Conservation (phyloP, 1,139 yeast species). For the Pichia kudriavzevii region DNA sequence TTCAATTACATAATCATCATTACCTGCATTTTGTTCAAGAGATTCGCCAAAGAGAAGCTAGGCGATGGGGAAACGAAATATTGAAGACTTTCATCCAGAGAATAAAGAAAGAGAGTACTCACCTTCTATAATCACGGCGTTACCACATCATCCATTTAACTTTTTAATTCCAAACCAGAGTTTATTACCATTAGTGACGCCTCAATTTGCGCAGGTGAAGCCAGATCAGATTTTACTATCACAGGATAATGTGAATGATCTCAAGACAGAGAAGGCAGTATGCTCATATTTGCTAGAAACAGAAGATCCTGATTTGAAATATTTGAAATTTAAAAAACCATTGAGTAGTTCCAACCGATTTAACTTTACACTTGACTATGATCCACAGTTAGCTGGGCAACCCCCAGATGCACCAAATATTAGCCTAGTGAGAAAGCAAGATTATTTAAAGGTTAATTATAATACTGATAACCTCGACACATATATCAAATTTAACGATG, state of each 20-base stretch:
- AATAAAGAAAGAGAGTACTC: too few relatives aligned
- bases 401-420: too few relatives aligned
- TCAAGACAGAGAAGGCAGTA: constrained; percentile 1
- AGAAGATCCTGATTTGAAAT: constrained; percentile 18
- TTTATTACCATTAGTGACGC: constrained; percentile 21
- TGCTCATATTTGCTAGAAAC: constrained; percentile 11
- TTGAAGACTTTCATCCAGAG: too few relatives aligned
- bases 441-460: constrained; percentile 20
- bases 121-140: too few relatives aligned
- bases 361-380: neutral
- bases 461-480: constrained; percentile 16
- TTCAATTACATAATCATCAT: too few relatives aligned
- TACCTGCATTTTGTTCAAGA: too few relatives aligned
- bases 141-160: constrained; percentile 27
- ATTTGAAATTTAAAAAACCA: constrained; percentile 24
- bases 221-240: constrained; percentile 9
- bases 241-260: constrained; percentile 12
- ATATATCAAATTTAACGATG: neutral
- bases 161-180: constrained; percentile 32
- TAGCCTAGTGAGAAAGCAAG: constrained; percentile 11
- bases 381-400: too few relatives aligned
- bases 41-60: too few relatives aligned
- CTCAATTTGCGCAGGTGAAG: constrained; percentile 18
- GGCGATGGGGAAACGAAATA: too few relatives aligned
- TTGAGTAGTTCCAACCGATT: neutral